Base-by-base conservation (phyloP, 441 rosid species). In the Breynia disticha region DNA sequence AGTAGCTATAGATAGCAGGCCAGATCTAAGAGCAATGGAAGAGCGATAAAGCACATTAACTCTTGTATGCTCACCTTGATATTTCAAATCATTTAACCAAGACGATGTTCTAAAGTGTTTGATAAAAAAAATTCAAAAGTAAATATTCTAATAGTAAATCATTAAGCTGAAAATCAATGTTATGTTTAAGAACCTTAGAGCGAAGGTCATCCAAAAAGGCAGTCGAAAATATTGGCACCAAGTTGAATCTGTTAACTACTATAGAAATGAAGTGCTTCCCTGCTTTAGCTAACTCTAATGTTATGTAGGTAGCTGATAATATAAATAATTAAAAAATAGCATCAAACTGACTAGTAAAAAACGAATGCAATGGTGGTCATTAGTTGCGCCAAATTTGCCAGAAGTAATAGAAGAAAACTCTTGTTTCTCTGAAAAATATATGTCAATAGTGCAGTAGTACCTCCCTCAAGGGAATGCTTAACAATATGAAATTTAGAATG, bases 281-380 rank as follows among this genome's bases (percentile, higher is more conserved):
- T 51, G 98, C 88, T 67, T 93, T 97, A 54, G 98, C 98, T 74
- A 93, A 78, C 52, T 93, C 97, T 95, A 90, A 93, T 39, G 99
- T 93, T 95, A 93, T 82, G 68, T 95, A 93, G 19, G 99, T 97
- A 69, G 97, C 99, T 93, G 86, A 80, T 59, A 55, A 12, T 6
- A 19, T 43, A 48, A 48, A 48, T 55, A 65, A 38, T 58, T 63
- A 49, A 14, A 42, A 52, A 20, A 55, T 21, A 13, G 52, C 16
- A 56, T 49, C 39, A 19, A 44, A 48, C 46, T 39, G 35, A 54
- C 38, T 59, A 53, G 47, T 35, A 50, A 12, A n/a, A 51, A 46
- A n/a, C n/a, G n/a, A n/a, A n/a, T n/a, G n/a, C 41, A 37, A 37
- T 37, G 11, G 6, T 5, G 6, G 6, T 6, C 11, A 37, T 5